Evolutionary conservation across 352 stramenopile species (phyloP), one percentile per base, ranked within the genome.

Genomic region (Pythium sp.): DNA sequence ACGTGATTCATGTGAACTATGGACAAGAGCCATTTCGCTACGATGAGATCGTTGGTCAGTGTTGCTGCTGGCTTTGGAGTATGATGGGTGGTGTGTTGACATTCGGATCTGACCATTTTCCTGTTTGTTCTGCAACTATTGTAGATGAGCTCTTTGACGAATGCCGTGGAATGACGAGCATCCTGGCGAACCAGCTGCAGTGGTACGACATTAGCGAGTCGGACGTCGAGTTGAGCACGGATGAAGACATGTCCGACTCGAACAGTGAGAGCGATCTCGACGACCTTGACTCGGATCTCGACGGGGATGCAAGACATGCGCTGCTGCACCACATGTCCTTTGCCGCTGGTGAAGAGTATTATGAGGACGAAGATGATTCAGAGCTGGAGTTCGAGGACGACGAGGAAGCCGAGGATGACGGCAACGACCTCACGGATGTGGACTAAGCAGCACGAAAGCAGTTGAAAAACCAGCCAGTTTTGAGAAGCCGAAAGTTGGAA

Each of bases 1-100:
- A 93, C 34, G 78, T 81, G 24, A 77, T 96, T 15, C 76, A 85
- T 26, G 77, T 96, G 14, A 97, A 97, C 72, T 95, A 93, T 72
- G 89, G 89, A 0, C 82, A 90, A 66, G 76, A 86, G 36, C 86
- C 81, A 1, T 95, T 95, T 56, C 67, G 72, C 2, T 84, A 82
- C 60, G 70, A 81, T 54, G 65, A 43, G 20, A 74, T 88, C 36
- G 76, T 81, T 5, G 79, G 81, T 87, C 64, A 12, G 79, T 68
- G 5, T n/a, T 67, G 20, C 9, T 26, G 26, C 43, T 4, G 41
- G 41, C 41, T 65, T 24, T 12, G 6, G 5, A 36, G 11, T 22
- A 22, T 18, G 15, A 22, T 18, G 15, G 18, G 47, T 20, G 46
- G 15, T 46, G 7, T 32, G 41, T 53, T 4, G 20, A n/a, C 14